Conservation (phyloP, 176 grass and related monocot genomes). For the Paspalum notatum region DNA sequence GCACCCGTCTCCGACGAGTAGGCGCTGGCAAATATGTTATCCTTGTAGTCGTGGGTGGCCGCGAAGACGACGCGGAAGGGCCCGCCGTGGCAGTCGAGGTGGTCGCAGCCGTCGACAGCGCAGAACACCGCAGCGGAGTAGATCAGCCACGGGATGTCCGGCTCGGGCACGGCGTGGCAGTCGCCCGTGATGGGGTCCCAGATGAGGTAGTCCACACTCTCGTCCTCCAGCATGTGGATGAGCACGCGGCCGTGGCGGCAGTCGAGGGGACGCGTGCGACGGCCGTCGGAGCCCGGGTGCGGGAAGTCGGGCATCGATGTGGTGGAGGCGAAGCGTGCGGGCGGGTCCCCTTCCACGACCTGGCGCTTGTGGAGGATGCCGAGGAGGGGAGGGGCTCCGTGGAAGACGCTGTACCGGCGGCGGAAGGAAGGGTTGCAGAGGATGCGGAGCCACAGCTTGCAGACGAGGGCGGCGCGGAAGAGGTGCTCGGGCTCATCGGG, state of each 20-base stretch:
- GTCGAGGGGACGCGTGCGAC: not conserved
- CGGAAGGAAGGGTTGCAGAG: not conserved
- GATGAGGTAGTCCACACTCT: not conserved
- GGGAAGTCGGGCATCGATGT: not conserved
- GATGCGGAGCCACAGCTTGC: constrained; percentile 12
- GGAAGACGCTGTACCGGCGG: constrained; percentile 4
- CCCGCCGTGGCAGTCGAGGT: too few species aligned
- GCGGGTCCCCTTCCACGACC: not conserved
- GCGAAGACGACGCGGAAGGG: not conserved
- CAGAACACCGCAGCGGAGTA: not conserved
- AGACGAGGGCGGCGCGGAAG: constrained; percentile 3
- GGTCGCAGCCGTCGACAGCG: not conserved
- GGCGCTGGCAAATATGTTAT: not conserved
- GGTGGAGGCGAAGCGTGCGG: not conserved
- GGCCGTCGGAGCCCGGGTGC: not conserved
- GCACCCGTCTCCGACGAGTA: not conserved
- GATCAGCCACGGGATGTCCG: not conserved
- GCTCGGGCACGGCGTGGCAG: not conserved
- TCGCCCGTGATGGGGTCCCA: not conserved
- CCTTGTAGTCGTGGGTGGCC: not conserved
- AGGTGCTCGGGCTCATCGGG: not conserved
- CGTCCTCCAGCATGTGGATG: not conserved
- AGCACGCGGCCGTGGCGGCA: constrained; percentile 19
- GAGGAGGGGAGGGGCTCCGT: not conserved
- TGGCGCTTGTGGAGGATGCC: not conserved